Evolutionary conservation across 176 grass and related monocot genomes (phyloP), one percentile per base, ranked within the genome.

Genomic region (Oryza nivara): DNA sequence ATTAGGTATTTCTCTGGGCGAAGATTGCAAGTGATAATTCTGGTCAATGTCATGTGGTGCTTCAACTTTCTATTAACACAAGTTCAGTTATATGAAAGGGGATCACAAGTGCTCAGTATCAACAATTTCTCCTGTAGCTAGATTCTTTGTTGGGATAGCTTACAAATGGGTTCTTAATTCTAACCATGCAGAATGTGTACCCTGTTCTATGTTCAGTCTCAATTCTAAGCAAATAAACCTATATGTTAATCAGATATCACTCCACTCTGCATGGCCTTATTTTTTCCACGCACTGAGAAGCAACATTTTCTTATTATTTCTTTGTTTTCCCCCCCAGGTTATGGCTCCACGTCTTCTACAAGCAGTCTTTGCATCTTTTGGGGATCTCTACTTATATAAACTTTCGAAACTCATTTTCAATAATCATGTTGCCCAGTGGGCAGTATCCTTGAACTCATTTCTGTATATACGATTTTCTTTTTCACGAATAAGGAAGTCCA

Each of bases 301-400:
- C 22, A 79, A 0, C 45, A 86, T 46, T 19, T 75, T 15, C 75
- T 70, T 82, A 76, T 41, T 20, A 25, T 43, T 80, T 70, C n/a
- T 51, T 73, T 61, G 15, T 45, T 80, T 72, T 34, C 46, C 2
- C 48, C 48, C 66, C 12, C 48, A 98, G 93, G 88, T 44, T 64
- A 94, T 87, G 77, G 89, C 91, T 81, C 93, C 93, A 11, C 90
- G 93, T 44, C 78, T 98, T 80, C 81, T 98, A n/a, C 93, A 95
- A 77, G 85, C 91, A 60, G 66, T 95, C 11, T 98, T 94, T 89
- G 89, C 96, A 64, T 85, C 93, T 28, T 49, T 91, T 30, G 96
- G 91, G 70, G 93, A 98, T 89, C 76, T 98, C 1, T 98, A 95
- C 81, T 20, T 92, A 61, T 95, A 92, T 87, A 98, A 88, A 72